phyloP scores from a whole-genome alignment of 2,329 filamentous ascomycete genomes.

The Fusarium nisikadoi region DNA sequence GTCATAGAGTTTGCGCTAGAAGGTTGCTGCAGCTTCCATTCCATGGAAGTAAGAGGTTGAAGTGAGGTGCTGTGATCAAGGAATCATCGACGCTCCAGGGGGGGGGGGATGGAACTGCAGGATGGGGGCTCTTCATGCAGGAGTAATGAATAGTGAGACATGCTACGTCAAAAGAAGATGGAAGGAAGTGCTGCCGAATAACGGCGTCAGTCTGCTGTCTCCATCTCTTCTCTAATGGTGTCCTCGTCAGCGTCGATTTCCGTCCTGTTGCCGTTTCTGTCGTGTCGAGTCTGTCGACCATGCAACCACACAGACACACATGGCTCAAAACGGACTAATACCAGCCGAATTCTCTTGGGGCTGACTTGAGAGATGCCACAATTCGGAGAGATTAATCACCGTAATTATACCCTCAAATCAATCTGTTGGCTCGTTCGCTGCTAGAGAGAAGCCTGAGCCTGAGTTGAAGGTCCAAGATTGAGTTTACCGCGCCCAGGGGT shows the following conservation, averaged over 20 bases:
- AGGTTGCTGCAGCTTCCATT: conserved; percentile 34
- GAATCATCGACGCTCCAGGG: conserved; percentile 21
- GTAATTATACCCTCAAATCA: neutral
- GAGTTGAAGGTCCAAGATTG: conserved; percentile 1
- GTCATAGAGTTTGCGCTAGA: conserved; percentile 43
- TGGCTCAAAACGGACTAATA: conserved; percentile 16
- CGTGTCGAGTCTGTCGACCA: neutral
- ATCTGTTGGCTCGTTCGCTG: neutral
- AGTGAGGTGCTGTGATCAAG: conserved; percentile 1
- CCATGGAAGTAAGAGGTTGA: neutral
- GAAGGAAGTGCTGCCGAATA: conserved; percentile 13
- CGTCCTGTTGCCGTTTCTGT: conserved; percentile 27
- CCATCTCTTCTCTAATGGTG: conserved; percentile 17
- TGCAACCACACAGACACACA: conserved; percentile 36
- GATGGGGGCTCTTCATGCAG: conserved; percentile 10
- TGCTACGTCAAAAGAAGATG: conserved; percentile 32
- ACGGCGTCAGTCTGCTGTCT: neutral
- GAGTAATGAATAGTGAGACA: conserved; percentile 24
- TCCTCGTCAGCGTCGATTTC: conserved; percentile 32
- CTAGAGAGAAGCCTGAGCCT: neutral
- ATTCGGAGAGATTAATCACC: conserved; percentile 3
- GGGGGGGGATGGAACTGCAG: neutral
- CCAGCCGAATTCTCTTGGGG: neutral
- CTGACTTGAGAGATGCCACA: conserved; percentile 3
- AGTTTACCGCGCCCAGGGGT: conserved; percentile 16